Conservation (phyloP, 1,284 basidiomycete genomes). For the Puccinia novopanici region DNA sequence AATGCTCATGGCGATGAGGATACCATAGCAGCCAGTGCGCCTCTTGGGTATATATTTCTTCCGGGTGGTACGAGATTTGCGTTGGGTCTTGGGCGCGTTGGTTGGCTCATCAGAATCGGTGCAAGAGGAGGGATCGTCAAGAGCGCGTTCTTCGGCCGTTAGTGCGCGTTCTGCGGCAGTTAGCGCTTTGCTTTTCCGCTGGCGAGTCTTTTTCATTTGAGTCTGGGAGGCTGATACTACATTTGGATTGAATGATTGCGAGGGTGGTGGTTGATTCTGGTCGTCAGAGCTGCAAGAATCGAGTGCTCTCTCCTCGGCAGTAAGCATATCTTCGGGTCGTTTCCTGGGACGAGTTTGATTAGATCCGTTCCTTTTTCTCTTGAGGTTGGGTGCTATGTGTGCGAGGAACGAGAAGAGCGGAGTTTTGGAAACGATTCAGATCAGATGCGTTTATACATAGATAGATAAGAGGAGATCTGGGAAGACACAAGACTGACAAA, state of each 20-base stretch:
- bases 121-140: neutral
- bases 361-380: neutral
- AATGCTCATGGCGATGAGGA: constrained; percentile 56
- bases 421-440: neutral
- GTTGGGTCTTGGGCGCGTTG: neutral
- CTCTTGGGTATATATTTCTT: constrained; percentile 56
- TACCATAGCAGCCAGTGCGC: constrained; percentile 57
- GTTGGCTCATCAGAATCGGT: neutral
- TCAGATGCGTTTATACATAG: neutral
- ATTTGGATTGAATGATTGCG: neutral
- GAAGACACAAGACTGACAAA: constrained; percentile 1
- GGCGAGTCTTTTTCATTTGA: constrained; percentile 7
- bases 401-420: too few relatives aligned
- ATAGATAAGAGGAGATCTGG: neutral
- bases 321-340: neutral
- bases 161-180: constrained; percentile 4
- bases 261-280: neutral
- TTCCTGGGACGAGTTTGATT: neutral
- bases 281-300: constrained; percentile 35
- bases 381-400: neutral
- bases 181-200: neutral
- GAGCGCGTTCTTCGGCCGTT: constrained; percentile 8
- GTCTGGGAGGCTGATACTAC: neutral
- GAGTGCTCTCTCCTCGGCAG: constrained; percentile 41
- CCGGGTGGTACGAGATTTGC: constrained; percentile 15